These are phyloP conservation scores for Anaeromyces robustus DNA, from an alignment of 192 early-diverging fungal species.

Conservation along the genomic window DNA sequence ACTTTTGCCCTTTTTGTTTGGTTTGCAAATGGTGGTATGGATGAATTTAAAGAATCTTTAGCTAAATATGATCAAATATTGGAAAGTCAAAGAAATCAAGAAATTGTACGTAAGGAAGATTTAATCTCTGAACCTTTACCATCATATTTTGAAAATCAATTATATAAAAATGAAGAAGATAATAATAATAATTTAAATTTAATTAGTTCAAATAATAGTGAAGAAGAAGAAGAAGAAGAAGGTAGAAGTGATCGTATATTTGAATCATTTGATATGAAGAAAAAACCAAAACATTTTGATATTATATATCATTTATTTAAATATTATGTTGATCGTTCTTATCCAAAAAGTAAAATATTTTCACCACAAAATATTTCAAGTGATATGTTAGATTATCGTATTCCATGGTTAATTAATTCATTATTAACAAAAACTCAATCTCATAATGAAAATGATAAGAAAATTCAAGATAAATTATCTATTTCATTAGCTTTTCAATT, in stretches of 20 bases:
- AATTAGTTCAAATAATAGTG: too few relatives aligned
- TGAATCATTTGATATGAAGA: neutral
- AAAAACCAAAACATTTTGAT: slow-evolving; percentile 16
- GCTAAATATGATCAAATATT: slow-evolving; percentile 14
- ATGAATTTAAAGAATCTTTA: slow-evolving; percentile 13
- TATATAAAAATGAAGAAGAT: neutral
- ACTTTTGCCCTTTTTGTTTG: slow-evolving; percentile 32
- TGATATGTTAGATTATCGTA: slow-evolving; percentile 43
- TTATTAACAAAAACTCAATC: slow-evolving; percentile 16
- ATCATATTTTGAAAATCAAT: neutral
- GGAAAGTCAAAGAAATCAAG: slow-evolving; percentile 1
- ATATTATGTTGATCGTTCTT: slow-evolving; percentile 26
- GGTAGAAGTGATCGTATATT: neutral
- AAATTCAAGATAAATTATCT: slow-evolving; percentile 30
- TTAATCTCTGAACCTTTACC: slow-evolving; percentile 1
- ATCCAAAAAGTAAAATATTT: slow-evolving; percentile 39
- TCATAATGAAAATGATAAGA: slow-evolving; percentile 1
- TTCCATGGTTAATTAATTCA: slow-evolving; percentile 49
- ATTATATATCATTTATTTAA: slow-evolving; percentile 62
- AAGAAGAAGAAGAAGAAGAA: neutral
- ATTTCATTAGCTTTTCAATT: slow-evolving; percentile 49
- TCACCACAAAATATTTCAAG: slow-evolving; percentile 35
- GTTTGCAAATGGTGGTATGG: slow-evolving; percentile 24
- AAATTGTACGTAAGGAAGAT: slow-evolving; percentile 1
- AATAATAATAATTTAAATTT: too few relatives aligned